Conservation (phyloP, 2,329 filamentous ascomycete species). For the Alternaria rosae region DNA sequence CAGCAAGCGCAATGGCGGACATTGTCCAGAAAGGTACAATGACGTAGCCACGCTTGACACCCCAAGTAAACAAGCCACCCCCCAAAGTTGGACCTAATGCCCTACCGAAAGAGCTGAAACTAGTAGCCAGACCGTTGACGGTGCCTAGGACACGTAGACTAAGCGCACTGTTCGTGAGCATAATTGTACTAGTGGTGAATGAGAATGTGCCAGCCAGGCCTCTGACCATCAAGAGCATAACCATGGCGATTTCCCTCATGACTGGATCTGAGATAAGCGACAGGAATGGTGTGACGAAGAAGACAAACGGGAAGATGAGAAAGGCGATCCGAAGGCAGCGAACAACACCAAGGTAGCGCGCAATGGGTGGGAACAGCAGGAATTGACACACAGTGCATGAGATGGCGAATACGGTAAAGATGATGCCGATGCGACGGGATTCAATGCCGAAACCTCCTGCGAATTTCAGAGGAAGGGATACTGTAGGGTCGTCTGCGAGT, state of each 20-base stretch:
- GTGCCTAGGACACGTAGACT: conserved; percentile 83
- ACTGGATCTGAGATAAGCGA: conserved; percentile 64
- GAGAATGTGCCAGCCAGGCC: conserved; percentile 80
- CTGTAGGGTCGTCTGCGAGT: conserved; percentile 59
- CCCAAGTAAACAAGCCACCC: conserved; percentile 77
- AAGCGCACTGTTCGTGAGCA: conserved; percentile 85
- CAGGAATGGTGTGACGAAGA: conserved; percentile 82
- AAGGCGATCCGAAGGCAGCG: conserved; percentile 74
- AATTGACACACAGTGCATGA: conserved; percentile 85
- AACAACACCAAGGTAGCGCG: conserved; percentile 75
- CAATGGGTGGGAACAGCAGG: conserved; percentile 79
- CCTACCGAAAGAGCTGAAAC: conserved; percentile 79
- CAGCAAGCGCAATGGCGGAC: conserved; percentile 67
- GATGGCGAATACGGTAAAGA: conserved; percentile 85
- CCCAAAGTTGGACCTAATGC: conserved; percentile 78
- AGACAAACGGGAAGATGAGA: conserved; percentile 74
- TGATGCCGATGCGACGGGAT: conserved; percentile 78
- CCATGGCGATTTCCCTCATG: conserved; percentile 66
- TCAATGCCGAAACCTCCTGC: conserved; percentile 78
- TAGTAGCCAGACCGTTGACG: conserved; percentile 88
- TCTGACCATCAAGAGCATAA: conserved; percentile 75
- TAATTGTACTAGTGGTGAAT: conserved; percentile 88
- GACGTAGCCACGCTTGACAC: conserved; percentile 77
- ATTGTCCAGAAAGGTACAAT: conserved; percentile 84
- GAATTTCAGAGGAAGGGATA: conserved; percentile 79